Percentiles rank a stretch among this genome's conserved stretches.
phyloP scores from a whole-genome alignment of 1,284 basidiomycete species.

The Phlebopus sp. region DNA sequence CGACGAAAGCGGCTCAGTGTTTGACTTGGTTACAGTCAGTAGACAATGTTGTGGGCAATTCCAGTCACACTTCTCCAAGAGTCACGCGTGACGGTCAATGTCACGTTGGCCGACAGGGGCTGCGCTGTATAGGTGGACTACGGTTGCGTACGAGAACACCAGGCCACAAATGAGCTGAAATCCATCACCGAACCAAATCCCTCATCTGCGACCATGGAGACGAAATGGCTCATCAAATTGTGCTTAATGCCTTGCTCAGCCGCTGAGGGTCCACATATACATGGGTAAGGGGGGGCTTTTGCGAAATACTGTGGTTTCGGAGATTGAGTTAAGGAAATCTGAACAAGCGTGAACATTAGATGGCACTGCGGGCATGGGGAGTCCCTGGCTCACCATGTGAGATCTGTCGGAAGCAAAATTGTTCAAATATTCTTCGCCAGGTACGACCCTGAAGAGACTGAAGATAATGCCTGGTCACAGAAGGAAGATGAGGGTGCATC shows the following conservation, averaged over 20 bases:
- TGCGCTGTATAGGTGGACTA: too few species aligned
- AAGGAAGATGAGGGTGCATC: constrained; percentile 6
- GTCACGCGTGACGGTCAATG: constrained; percentile 21
- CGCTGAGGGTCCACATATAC: constrained; percentile 49
- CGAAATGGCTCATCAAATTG: constrained; percentile 64
- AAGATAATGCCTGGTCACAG: constrained; percentile 7
- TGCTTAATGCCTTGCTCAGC: constrained; percentile 39
- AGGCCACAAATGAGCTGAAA: constrained; percentile 32
- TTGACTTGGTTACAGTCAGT: too few species aligned
- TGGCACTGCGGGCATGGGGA: constrained; percentile 1
- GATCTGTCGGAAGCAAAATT: constrained; percentile 75
- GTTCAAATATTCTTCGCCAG: constrained; percentile 48
- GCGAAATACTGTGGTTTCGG: constrained; percentile 24
- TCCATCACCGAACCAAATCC: constrained; percentile 42
- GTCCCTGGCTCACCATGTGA: constrained; percentile 57
- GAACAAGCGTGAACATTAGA: constrained; percentile 8
- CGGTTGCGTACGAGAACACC: constrained; percentile 16
- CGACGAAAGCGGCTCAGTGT: too few species aligned
- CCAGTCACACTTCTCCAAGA: constrained; percentile 2
- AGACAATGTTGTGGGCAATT: constrained; percentile 10
- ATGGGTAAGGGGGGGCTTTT: constrained; percentile 52
- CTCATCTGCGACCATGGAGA: constrained; percentile 46
- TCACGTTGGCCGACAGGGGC: constrained; percentile 17
- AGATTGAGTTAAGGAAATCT: constrained; percentile 8
- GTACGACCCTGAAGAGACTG: constrained; percentile 55